Conservation (phyloP, 129 eudicot species). For the Pittosporum tobira region DNA sequence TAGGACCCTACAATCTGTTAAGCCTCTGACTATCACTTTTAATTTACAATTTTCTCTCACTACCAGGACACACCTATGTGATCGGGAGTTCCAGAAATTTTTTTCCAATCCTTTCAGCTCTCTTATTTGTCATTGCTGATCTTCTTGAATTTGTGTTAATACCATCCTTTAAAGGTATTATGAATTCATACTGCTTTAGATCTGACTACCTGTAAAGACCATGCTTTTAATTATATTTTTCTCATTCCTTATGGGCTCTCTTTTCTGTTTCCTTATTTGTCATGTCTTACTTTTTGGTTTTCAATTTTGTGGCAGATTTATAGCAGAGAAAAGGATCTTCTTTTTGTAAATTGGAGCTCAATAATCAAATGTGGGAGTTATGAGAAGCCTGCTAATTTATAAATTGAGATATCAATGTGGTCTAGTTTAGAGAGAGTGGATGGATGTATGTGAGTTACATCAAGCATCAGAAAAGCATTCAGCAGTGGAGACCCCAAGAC, state of each 20-base stretch:
- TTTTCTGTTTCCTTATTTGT: constrained; percentile 19
- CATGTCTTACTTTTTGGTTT: constrained; percentile 28
- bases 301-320: constrained; percentile 42
- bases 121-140: constrained; percentile 15
- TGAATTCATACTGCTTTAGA: constrained; percentile 33
- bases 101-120: neutral
- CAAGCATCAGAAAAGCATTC: constrained; percentile 37
- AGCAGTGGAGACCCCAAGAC: constrained; percentile 33
- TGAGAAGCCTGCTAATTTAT: constrained; percentile 21
- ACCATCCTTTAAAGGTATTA: constrained; percentile 17
- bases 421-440: constrained; percentile 57
- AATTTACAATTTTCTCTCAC: too few species aligned
- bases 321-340: constrained; percentile 38
- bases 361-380: constrained; percentile 9
- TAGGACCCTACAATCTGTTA: neutral
- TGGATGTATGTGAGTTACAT: constrained; percentile 73
- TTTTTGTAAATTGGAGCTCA: constrained; percentile 1
- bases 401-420: constrained; percentile 53
- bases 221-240: constrained; percentile 27
- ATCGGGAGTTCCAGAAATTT: neutral
- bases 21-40: too few species aligned
- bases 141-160: constrained; percentile 23
- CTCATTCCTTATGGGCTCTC: constrained; percentile 30
- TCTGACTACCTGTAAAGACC: constrained; percentile 68
- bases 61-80: neutral